Conservation (phyloP, 1,139 yeast species). For the Geotrichum cucujoidarum region DNA sequence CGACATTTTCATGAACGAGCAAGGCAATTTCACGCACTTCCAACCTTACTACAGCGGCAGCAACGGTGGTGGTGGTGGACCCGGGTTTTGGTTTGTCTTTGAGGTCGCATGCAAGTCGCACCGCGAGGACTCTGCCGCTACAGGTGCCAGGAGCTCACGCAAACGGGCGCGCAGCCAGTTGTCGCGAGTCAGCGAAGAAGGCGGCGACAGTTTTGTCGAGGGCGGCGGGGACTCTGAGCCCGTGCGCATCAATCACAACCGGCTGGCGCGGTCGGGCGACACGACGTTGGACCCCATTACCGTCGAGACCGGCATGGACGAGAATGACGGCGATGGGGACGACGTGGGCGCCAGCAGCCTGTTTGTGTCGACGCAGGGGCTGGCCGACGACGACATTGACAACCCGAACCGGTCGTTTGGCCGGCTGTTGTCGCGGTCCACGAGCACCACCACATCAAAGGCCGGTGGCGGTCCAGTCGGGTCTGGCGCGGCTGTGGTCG, state of each 20-base stretch:
- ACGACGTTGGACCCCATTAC: too few species aligned
- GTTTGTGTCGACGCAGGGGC: not conserved
- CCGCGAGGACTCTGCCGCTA: not conserved
- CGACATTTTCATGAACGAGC: slow-evolving; percentile 8
- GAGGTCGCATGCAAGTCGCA: slow-evolving; percentile 10
- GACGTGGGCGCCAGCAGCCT: not conserved
- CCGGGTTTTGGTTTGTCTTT: slow-evolving; percentile 5
- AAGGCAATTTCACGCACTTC: slow-evolving; percentile 9
- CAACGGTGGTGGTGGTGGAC: not conserved
- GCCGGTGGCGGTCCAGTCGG: too few species aligned
- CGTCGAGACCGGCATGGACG: not conserved
- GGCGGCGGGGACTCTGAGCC: not conserved
- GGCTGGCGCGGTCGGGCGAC: not conserved
- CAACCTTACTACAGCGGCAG: not conserved
- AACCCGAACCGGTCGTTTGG: slow-evolving; percentile 12
- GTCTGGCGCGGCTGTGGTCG: not conserved
- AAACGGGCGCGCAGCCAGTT: not conserved
- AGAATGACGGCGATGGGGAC: not conserved
- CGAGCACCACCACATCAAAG: not conserved
- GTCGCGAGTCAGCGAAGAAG: not conserved
- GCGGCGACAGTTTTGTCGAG: not conserved
- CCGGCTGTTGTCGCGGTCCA: slow-evolving; percentile 12
- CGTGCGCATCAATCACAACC: not conserved
- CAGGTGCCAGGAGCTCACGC: not conserved
- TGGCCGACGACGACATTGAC: not conserved